phyloP scores from a whole-genome alignment of 2,329 filamentous ascomycete genomes.

The Nemania serpens region DNA sequence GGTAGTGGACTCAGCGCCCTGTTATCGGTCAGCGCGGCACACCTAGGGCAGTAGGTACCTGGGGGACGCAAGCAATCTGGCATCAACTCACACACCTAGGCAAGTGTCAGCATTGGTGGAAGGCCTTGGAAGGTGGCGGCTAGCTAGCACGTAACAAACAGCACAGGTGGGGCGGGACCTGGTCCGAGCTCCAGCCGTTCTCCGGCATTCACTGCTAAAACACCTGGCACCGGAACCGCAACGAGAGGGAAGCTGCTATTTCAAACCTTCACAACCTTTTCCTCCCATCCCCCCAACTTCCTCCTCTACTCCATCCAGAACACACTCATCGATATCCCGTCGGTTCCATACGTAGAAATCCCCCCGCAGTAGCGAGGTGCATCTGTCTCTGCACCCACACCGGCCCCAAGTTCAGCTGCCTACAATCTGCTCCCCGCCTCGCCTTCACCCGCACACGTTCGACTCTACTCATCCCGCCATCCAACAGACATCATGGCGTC shows the following conservation, averaged over 20 bases:
- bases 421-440: neutral
- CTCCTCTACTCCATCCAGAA: conserved; percentile 8
- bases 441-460: neutral
- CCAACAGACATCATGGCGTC: conserved; percentile 66
- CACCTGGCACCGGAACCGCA: conserved; percentile 28
- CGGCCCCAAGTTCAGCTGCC: too few relatives aligned
- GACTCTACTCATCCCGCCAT: conserved; percentile 1
- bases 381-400: neutral
- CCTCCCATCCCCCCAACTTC: conserved; percentile 8
- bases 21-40: conserved; percentile 17
- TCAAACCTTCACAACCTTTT: conserved; percentile 23
- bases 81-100: conserved; percentile 17
- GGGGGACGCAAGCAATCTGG: conserved; percentile 18
- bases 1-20: conserved; percentile 9
- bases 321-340: neutral
- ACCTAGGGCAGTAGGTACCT: too few relatives aligned
- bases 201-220: conserved; percentile 31
- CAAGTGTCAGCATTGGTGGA: conserved; percentile 24
- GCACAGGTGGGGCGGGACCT: conserved; percentile 16
- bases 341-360: conserved; percentile 13
- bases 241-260: conserved; percentile 8
- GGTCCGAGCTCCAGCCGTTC: conserved; percentile 32
- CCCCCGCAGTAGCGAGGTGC: neutral
- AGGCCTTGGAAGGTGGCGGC: conserved; percentile 34
- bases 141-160: conserved; percentile 7